Evolutionary conservation across 2,329 filamentous ascomycete genomes (phyloP), one percentile per base, ranked within the genome.

Genomic region (Tricladium varicosporioides): DNA sequence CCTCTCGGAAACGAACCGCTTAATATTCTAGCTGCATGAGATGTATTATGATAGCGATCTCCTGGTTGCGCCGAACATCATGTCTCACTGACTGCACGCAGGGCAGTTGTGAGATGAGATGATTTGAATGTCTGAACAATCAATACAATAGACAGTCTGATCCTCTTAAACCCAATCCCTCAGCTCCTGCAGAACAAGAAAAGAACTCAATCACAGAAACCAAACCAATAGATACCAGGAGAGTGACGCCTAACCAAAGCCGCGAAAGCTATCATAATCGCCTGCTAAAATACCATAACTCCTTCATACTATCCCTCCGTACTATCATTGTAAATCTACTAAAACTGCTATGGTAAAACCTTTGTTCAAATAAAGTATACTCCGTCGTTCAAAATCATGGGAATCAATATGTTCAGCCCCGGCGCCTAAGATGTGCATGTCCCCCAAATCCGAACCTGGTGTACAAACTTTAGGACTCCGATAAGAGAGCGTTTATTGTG

Each of bases 401-500:
- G 58, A 66, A 64, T 61, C 60, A 3, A 63, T 67, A 68, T 69
- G 61, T 69, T 60, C 63, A 63, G 52, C 57, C 58, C 63, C 48
- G 46, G 51, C 56, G 58, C 66, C 63, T 47, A 54, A 43, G 56
- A 61, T 64, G 61, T 65, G 62, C 60, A 60, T 46, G 55, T 59
- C 57, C 58, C 22, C 54, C 46, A 60, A 50, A 53, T 49, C 58
- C 47, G 44, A 58, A 44, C 59, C 54, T 57, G 48, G 54, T 52
- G 32, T 60, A 53, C 44, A 36, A 60, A 60, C 48, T 45, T 13
- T 55, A 54, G 40, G 46, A 47, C 27, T 55, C 60, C 60, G 60
- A 64, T 63, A 63, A 59, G 54, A 53, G 16, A 48, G 18, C 31
- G 40, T 58, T 63, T 73, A 87, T 74, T 85, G 80, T 5, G 87